Evolutionary conservation across 2,329 filamentous ascomycete genomes (phyloP), one percentile per base, ranked within the genome.

Genomic region (Graphilbum sp.): DNA sequence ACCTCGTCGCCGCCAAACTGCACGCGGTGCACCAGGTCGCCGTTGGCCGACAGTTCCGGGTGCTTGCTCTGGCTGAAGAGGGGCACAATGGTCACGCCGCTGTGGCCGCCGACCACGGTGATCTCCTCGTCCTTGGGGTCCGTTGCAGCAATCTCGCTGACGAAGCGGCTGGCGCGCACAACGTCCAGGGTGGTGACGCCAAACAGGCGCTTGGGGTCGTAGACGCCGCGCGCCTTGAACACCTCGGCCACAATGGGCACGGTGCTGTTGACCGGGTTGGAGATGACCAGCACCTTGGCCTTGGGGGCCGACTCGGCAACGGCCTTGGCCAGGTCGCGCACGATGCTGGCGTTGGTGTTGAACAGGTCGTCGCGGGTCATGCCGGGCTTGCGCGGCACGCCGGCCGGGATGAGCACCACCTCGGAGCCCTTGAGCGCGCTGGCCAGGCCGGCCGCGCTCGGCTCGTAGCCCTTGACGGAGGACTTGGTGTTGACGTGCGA

Each of bases 301-400:
- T 95, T 72, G 54, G 90, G 90, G 58, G 79, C 74, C 51, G 83
- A 74, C 55, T 93, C 77, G 55, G 90, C 90, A 57, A 76, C 78
- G 54, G 86, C 87, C 76, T 94, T 93, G 67, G 88, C 87, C 49
- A 98, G 78, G 66, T 96, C 90, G 58, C 88, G 87, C 61, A 98
- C 90, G 62, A 98, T 98, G 60, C 85, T 93, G 63, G 90, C 90
- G 66, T 98, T 98, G 74, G 88, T 98, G 79, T 96, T 96, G 86
- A 98, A 98, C 48, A 98, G 80, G 62, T 98, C 88, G 66, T 98
- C 90, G 72, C 90, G 87, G 67, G 83, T 93, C 90, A 98, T 98
- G 67, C 90, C 90, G 61, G 90, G 90, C 77, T 95, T 95, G 69
- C 90, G 86, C 58, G 90, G 90, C 50, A 98, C 88, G 72, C 90